phyloP scores from a whole-genome alignment of 2,329 filamentous ascomycete genomes.

The Rutstroemia sp. region DNA sequence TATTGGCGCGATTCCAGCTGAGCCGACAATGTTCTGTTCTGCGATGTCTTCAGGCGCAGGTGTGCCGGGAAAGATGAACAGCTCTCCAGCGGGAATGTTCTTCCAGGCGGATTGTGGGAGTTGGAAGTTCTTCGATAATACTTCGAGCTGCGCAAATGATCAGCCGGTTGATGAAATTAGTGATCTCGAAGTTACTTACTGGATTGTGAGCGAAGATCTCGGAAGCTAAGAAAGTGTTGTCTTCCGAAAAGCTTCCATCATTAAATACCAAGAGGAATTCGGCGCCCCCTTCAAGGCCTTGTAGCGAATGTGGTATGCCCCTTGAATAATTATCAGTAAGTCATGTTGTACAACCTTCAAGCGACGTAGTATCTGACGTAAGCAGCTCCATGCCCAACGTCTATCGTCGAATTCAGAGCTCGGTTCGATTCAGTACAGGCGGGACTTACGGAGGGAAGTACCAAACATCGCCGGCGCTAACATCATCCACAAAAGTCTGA shows the following conservation, averaged over 20 bases:
- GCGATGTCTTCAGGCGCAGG: slow-evolving; percentile 38
- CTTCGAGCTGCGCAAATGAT: slow-evolving; percentile 29
- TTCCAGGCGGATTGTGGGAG: slow-evolving; percentile 41
- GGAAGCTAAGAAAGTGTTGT: slow-evolving; percentile 66
- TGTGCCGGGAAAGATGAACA: slow-evolving; percentile 48
- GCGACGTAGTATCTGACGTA: not conserved
- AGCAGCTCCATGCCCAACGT: too few species aligned
- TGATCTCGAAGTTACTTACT: slow-evolving; percentile 6
- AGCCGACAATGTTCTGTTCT: slow-evolving; percentile 40
- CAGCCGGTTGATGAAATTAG: slow-evolving; percentile 8
- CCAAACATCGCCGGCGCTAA: slow-evolving; percentile 71
- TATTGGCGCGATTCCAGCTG: slow-evolving; percentile 35
- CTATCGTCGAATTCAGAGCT: not conserved
- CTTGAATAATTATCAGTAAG: slow-evolving; percentile 29
- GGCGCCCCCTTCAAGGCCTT: slow-evolving; percentile 60
- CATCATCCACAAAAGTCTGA: slow-evolving; percentile 68
- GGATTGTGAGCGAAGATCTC: slow-evolving; percentile 56
- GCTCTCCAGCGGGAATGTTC: slow-evolving; percentile 38
- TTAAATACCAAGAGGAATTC: slow-evolving; percentile 59
- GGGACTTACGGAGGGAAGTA: slow-evolving; percentile 60
- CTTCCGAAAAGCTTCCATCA: slow-evolving; percentile 50
- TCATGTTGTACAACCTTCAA: not conserved
- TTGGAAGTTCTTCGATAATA: slow-evolving; percentile 48
- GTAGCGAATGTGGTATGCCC: slow-evolving; percentile 69
- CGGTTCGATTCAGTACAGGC: not conserved